phyloP scores from a whole-genome alignment of 768 basidiomycete species.

The Coprinellus micaceus region DNA sequence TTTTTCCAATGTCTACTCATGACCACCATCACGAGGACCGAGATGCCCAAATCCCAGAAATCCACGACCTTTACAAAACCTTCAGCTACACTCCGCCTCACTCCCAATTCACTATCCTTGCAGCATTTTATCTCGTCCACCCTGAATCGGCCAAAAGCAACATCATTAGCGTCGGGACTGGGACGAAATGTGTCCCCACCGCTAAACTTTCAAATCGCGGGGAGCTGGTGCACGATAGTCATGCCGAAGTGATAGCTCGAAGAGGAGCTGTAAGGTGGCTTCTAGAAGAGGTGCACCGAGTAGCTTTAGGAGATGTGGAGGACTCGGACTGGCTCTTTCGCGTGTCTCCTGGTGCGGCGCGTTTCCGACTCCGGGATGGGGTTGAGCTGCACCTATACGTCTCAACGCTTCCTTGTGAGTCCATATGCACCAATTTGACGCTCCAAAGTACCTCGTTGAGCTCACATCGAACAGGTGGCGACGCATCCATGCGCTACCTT shows the following conservation, averaged over 20 bases:
- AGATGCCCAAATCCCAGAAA: slow-evolving; percentile 16
- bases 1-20: neutral
- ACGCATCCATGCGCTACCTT: slow-evolving; percentile 80
- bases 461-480: slow-evolving; percentile 58
- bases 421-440: slow-evolving; percentile 4
- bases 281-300: slow-evolving; percentile 60
- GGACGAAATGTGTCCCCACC: slow-evolving; percentile 81
- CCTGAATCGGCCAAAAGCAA: slow-evolving; percentile 30
- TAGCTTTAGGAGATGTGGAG: slow-evolving; percentile 19
- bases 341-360: slow-evolving; percentile 20
- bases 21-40: neutral
- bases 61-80: slow-evolving; percentile 41
- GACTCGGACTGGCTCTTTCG: slow-evolving; percentile 30
- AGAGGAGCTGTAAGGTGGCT: slow-evolving; percentile 78
- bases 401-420: slow-evolving; percentile 53
- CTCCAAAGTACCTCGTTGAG: neutral
- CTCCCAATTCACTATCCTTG: slow-evolving; percentile 61
- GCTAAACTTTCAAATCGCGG: slow-evolving; percentile 59
- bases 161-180: slow-evolving; percentile 71
- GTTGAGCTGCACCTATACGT: slow-evolving; percentile 69
- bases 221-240: slow-evolving; percentile 82
- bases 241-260: slow-evolving; percentile 90
- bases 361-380: slow-evolving; percentile 42
- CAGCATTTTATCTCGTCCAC: slow-evolving; percentile 46
- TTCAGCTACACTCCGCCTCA: slow-evolving; percentile 49